Conservation (phyloP, 768 basidiomycete species). For the Collybia mongolica region DNA sequence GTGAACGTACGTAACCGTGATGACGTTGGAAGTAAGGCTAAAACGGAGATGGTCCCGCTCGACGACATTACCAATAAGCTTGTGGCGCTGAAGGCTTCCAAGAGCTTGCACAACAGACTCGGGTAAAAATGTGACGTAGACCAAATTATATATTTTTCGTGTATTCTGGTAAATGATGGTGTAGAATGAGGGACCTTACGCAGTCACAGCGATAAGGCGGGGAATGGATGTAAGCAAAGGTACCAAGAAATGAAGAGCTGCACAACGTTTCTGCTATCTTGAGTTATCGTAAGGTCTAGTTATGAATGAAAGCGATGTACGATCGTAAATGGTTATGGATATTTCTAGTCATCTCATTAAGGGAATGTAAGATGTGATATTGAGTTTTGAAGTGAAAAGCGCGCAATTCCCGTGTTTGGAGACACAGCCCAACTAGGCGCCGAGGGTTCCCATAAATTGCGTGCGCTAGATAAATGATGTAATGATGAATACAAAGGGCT, state of each 20-base stretch:
- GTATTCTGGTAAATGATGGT: background rate
- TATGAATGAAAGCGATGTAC: background rate
- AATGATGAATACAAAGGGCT: background rate
- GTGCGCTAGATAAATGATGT: slow-evolving; percentile 26
- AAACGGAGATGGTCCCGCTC: slow-evolving; percentile 71
- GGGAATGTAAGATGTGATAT: background rate
- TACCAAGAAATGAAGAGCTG: too few relatives aligned
- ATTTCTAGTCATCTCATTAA: slow-evolving; percentile 1
- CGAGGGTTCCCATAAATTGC: slow-evolving; percentile 35
- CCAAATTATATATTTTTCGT: background rate
- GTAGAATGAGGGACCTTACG: background rate
- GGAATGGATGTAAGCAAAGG: too few relatives aligned
- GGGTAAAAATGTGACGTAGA: slow-evolving; percentile 14
- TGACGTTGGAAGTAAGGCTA: slow-evolving; percentile 83
- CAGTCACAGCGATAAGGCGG: too few relatives aligned
- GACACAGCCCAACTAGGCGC: slow-evolving; percentile 4
- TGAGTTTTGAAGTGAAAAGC: background rate
- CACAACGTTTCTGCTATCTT: too few relatives aligned
- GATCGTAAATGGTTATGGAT: slow-evolving; percentile 1
- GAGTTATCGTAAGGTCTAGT: too few relatives aligned
- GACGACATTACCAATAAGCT: slow-evolving; percentile 72
- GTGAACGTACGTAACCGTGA: slow-evolving; percentile 97
- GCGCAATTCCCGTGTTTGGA: background rate
- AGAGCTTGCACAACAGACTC: slow-evolving; percentile 43
- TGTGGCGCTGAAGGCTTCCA: slow-evolving; percentile 61